phyloP scores from a whole-genome alignment of 2,329 filamentous ascomycete genomes.

The Fusarium protoensiforme region DNA sequence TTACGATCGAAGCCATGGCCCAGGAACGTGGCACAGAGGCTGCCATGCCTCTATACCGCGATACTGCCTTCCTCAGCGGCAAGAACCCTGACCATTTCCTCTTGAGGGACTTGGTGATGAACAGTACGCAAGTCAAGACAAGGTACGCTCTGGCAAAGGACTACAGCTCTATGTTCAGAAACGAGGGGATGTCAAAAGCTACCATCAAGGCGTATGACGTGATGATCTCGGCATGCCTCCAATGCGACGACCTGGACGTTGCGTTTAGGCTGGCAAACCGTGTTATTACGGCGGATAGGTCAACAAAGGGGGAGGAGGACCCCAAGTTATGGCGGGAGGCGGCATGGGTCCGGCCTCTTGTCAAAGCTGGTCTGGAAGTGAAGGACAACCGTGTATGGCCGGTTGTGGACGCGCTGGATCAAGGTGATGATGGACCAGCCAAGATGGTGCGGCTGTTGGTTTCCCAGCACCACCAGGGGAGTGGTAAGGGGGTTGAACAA shows the following conservation, averaged over 20 bases:
- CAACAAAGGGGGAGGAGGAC: background rate
- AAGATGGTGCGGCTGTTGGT: slow-evolving; percentile 41
- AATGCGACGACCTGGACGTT: slow-evolving; percentile 46
- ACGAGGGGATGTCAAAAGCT: slow-evolving; percentile 15
- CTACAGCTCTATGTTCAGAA: slow-evolving; percentile 40
- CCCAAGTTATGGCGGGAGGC: slow-evolving; percentile 16
- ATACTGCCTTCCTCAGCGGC: slow-evolving; percentile 44
- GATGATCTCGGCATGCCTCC: slow-evolving; percentile 46
- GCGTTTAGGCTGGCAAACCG: slow-evolving; percentile 47
- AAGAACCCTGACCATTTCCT: slow-evolving; percentile 40
- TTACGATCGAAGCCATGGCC: slow-evolving; percentile 50
- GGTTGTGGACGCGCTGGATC: slow-evolving; percentile 45
- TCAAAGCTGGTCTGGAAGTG: slow-evolving; percentile 41
- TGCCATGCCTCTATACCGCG: slow-evolving; percentile 48
- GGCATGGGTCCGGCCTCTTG: slow-evolving; percentile 44
- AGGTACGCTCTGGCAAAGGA: slow-evolving; percentile 43
- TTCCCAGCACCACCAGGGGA: slow-evolving; percentile 29
- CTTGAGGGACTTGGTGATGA: slow-evolving; percentile 46
- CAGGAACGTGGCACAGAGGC: slow-evolving; percentile 42
- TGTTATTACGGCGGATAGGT: slow-evolving; percentile 21
- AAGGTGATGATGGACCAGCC: slow-evolving; percentile 29
- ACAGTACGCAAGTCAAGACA: slow-evolving; percentile 41
- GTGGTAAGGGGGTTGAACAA: background rate
- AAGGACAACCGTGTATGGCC: slow-evolving; percentile 49
- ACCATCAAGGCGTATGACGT: slow-evolving; percentile 33